Evolutionary conservation across 1,284 basidiomycete genomes (phyloP).

Genomic region (Tilletia indica): DNA sequence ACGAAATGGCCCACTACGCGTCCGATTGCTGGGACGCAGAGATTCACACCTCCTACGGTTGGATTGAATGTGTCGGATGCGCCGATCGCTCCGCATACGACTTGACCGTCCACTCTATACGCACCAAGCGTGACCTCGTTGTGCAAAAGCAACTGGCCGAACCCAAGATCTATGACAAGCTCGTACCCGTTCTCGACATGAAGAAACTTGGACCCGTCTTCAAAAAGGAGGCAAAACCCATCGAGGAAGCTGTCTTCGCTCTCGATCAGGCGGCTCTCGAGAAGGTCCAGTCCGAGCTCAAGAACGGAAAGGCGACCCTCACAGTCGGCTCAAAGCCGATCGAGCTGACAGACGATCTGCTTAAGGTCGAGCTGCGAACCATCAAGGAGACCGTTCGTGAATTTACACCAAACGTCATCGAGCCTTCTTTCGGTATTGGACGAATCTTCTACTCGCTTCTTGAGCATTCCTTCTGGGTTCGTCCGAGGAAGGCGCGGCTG

Average conservation of each 20-base stretch:
- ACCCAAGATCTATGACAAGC: constrained; percentile 72
- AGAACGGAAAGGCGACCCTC: constrained; percentile 64
- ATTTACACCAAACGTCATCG: constrained; percentile 95
- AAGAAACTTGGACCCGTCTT: constrained; percentile 86
- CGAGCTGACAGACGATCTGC: constrained; percentile 70
- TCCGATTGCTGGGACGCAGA: constrained; percentile 99
- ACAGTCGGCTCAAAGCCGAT: constrained; percentile 65
- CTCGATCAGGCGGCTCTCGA: constrained; percentile 71
- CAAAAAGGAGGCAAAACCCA: constrained; percentile 74
- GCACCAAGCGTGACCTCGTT: constrained; percentile 65
- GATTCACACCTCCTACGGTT: constrained; percentile 89
- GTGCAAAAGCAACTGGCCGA: constrained; percentile 82
- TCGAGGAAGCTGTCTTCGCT: constrained; percentile 70
- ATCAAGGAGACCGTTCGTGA: constrained; percentile 92
- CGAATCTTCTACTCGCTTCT: constrained; percentile 91
- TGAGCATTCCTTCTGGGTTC: constrained; percentile 93
- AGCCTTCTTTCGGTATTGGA: constrained; percentile 96
- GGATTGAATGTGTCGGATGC: constrained; percentile 99
- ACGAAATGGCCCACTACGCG: constrained; percentile 99
- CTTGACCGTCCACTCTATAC: constrained; percentile 63
- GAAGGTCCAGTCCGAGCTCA: constrained; percentile 72
- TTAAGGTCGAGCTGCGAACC: constrained; percentile 79
- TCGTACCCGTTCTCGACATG: constrained; percentile 78
- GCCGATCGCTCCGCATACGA: constrained; percentile 98
- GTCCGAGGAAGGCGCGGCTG: constrained; percentile 63